These are phyloP conservation scores for Phytophthora vignae DNA, from an alignment of 352 stramenopile species.

Conservation along the genomic window DNA sequence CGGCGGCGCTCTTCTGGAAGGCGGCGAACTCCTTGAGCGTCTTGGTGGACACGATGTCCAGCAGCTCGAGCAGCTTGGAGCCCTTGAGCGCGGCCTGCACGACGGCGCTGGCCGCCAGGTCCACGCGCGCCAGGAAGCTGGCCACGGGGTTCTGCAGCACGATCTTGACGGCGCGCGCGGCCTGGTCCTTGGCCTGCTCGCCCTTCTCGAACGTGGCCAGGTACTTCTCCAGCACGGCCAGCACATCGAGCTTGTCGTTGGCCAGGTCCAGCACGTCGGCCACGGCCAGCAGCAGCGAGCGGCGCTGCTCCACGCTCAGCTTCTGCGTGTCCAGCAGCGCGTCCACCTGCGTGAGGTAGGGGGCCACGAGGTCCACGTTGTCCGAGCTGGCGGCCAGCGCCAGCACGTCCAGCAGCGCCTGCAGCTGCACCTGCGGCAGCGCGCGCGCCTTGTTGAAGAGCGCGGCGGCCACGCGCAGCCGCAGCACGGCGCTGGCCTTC, in stretches of 20 bases:
- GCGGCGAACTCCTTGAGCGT: conserved; percentile 91
- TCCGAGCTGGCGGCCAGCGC: conserved; percentile 61
- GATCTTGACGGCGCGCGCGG: conserved; percentile 82
- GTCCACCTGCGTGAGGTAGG: conserved; percentile 79
- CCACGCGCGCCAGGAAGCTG: conserved; percentile 91
- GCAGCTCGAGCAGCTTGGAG: conserved; percentile 80
- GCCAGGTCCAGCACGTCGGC: conserved; percentile 73
- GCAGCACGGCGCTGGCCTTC: conserved; percentile 70
- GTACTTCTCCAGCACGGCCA: conserved; percentile 84
- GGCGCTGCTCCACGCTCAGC: conserved; percentile 58
- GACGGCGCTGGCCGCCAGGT: conserved; percentile 83
- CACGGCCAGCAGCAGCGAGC: conserved; percentile 72
- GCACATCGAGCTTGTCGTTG: conserved; percentile 61
- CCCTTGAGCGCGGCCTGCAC: conserved; percentile 80
- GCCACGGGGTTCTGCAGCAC: conserved; percentile 92
- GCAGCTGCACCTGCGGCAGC: conserved; percentile 72
- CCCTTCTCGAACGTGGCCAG: conserved; percentile 59
- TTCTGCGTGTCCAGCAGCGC: conserved; percentile 55
- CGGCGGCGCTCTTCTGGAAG: conserved; percentile 76
- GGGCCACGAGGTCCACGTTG: conserved; percentile 67
- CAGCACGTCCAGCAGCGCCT: conserved; percentile 70
- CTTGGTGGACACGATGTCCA: conserved; percentile 94
- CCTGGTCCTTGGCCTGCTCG: conserved; percentile 67
- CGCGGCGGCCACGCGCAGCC: conserved; percentile 72
- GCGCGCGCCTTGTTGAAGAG: conserved; percentile 80